These are phyloP conservation scores for Boletus reticulatus DNA, from an alignment of 768 basidiomycete species.

Conservation along the genomic window DNA sequence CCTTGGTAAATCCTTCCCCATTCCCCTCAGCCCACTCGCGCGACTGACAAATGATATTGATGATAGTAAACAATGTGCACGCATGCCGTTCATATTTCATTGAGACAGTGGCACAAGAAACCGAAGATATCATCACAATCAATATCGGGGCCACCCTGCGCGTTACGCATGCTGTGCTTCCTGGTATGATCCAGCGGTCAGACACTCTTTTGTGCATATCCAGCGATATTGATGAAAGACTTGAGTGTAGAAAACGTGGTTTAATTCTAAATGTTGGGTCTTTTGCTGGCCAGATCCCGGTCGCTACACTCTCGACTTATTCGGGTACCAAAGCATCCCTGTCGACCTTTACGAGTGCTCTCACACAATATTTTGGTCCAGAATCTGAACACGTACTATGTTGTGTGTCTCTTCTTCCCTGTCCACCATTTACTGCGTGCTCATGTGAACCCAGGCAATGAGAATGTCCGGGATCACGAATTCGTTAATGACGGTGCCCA, in stretches of 20 bases:
- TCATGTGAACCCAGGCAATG: slow-evolving; percentile 59
- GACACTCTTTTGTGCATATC: slow-evolving; percentile 2
- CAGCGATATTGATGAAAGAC: not conserved
- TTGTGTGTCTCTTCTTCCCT: slow-evolving; percentile 45
- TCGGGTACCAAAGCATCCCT: slow-evolving; percentile 92
- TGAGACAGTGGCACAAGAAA: slow-evolving; percentile 72
- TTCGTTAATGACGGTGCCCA: slow-evolving; percentile 67
- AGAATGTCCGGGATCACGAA: slow-evolving; percentile 91
- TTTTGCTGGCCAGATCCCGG: slow-evolving; percentile 83
- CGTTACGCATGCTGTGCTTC: slow-evolving; percentile 77
- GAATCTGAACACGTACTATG: slow-evolving; percentile 91
- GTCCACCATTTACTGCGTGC: not conserved
- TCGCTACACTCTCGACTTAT: slow-evolving; percentile 93
- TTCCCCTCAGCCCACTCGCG: too few relatives aligned
- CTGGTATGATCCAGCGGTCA: slow-evolving; percentile 76
- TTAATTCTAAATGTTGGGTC: slow-evolving; percentile 92
- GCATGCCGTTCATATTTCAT: slow-evolving; percentile 82
- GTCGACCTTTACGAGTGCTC: slow-evolving; percentile 77
- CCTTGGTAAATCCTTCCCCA: too few relatives aligned
- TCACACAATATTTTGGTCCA: slow-evolving; percentile 80
- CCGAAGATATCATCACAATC: slow-evolving; percentile 79
- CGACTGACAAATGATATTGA: not conserved
- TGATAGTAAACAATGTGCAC: slow-evolving; percentile 93
- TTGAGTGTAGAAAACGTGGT: slow-evolving; percentile 61
- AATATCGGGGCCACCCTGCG: slow-evolving; percentile 82